Percentiles rank a stretch among this genome's conserved stretches.
phyloP scores from a whole-genome alignment of 768 basidiomycete species.

The Phaeolepiota aurea region DNA sequence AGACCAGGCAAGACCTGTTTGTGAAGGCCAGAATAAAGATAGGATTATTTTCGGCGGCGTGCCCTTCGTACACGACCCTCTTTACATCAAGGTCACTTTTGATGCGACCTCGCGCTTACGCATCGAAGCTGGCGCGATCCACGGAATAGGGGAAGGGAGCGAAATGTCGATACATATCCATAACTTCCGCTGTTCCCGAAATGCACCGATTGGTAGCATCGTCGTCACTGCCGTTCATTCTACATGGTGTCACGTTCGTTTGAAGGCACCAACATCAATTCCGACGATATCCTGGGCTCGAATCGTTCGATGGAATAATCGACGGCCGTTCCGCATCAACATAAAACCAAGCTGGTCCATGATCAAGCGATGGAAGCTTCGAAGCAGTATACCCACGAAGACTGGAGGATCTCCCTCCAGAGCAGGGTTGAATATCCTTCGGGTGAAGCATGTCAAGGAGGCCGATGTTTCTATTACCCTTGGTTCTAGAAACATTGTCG shows the following conservation, averaged over 20 bases:
- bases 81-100: conserved; percentile 35
- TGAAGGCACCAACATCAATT: conserved; percentile 23
- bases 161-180: conserved; percentile 56
- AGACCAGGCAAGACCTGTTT: conserved; percentile 41
- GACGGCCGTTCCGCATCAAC: conserved; percentile 44
- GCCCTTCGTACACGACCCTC: conserved; percentile 44
- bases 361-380: conserved; percentile 33
- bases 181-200: conserved; percentile 50
- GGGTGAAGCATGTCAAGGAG: conserved; percentile 30
- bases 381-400: conserved; percentile 24
- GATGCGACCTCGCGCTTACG: conserved; percentile 29
- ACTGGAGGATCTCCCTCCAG: conserved; percentile 22
- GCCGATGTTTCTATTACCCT: conserved; percentile 47
- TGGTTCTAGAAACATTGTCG: conserved; percentile 25
- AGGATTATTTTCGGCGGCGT: conserved; percentile 46
- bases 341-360: conserved; percentile 41
- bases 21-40: conserved; percentile 37
- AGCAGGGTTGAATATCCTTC: conserved; percentile 35
- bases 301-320: conserved; percentile 42
- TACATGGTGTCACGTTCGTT: conserved; percentile 48
- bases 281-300: conserved; percentile 45
- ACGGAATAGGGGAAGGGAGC: conserved; percentile 57
- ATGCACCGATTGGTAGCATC: conserved; percentile 42
- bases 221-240: conserved; percentile 44
- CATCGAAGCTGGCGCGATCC: conserved; percentile 50